Base-by-base conservation (phyloP, 306 rosid species). In the Acacia crassicarpa region DNA sequence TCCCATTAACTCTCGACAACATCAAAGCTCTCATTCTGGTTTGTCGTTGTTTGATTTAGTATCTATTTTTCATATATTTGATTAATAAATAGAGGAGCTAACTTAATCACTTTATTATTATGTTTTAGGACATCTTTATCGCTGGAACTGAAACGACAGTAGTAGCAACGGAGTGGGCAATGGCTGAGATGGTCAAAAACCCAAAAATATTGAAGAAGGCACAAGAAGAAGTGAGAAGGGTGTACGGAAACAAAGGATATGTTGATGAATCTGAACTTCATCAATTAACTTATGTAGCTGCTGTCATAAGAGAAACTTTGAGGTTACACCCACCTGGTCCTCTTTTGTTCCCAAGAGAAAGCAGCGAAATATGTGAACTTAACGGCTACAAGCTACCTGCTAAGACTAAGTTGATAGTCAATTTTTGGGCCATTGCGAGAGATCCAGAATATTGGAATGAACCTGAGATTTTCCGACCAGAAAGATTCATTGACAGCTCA, bases 371-470 rank as follows among this genome's bases (percentile, higher is more conserved):
- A 14, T 62, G 67, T 27, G 40, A 62, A 27, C 13, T 62, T 5
- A 62, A 62, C 14, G 67, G 67, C 8, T 62, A 62, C 2, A 3
- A 3, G 67, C 5, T 62, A 25, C 40, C 67, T 62, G 20, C 13
- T 2, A 62, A 25, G 33, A 62, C 67, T 13, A 62, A 12, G 20
- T 8, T 62, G 3, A 62, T 62, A 3, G 14, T 62, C 19, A 62
- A 62, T 13, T 38, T 9, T 27, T 62, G 67, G 67, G 67, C 67
- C 1, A 62, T 62, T 1, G 17, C 3, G 27, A 62, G 43, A 16
- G 1, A 80, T 61, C 78, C 78, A 0, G 27, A 11, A 5, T 46
- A 72, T 72, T 80, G 83, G 83, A 27, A 22, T 44, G 78, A 80
- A 45, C 53, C 73, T 3, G 78, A 80, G 32, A 61, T 3, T 0